Conservation (phyloP, 768 basidiomycete species). For the Auriculariales sp. region DNA sequence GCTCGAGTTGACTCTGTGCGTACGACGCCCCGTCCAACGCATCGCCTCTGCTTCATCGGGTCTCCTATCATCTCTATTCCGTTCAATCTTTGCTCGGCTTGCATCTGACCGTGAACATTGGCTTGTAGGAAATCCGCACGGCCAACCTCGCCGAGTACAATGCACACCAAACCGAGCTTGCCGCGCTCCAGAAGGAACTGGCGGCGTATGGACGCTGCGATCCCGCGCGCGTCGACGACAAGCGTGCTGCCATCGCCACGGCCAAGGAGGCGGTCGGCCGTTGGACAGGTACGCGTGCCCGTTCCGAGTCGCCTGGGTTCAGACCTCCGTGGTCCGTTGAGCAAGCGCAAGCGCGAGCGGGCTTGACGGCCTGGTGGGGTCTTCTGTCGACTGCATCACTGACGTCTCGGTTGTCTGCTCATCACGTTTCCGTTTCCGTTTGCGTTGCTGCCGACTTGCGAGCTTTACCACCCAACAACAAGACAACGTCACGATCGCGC, state of each 20-base stretch:
- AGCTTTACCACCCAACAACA: not conserved
- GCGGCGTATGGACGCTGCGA: constrained; percentile 72
- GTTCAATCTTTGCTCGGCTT: not conserved
- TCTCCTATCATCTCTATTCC: not conserved
- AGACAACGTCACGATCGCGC: constrained; percentile 9
- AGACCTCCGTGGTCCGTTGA: too few species aligned
- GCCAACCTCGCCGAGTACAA: constrained; percentile 35
- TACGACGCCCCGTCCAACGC: constrained; percentile 2
- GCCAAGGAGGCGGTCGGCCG: constrained; percentile 74
- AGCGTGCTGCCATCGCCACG: constrained; percentile 51
- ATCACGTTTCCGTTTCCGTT: too few species aligned
- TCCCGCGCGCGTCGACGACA: constrained; percentile 67
- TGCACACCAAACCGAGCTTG: constrained; percentile 32
- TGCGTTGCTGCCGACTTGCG: too few species aligned
- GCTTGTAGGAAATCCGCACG: constrained; percentile 39
- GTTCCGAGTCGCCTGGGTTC: not conserved
- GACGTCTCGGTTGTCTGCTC: too few species aligned
- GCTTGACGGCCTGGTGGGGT: too few species aligned
- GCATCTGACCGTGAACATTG: not conserved
- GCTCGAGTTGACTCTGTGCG: constrained; percentile 45
- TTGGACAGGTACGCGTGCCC: constrained; percentile 66
- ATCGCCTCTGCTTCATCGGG: not conserved
- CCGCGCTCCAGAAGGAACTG: constrained; percentile 49
- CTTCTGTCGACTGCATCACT: too few species aligned
- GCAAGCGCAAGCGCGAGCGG: too few species aligned